These are phyloP conservation scores for Suillus cothurnatus DNA, from an alignment of 768 basidiomycete species.

Conservation along the genomic window DNA sequence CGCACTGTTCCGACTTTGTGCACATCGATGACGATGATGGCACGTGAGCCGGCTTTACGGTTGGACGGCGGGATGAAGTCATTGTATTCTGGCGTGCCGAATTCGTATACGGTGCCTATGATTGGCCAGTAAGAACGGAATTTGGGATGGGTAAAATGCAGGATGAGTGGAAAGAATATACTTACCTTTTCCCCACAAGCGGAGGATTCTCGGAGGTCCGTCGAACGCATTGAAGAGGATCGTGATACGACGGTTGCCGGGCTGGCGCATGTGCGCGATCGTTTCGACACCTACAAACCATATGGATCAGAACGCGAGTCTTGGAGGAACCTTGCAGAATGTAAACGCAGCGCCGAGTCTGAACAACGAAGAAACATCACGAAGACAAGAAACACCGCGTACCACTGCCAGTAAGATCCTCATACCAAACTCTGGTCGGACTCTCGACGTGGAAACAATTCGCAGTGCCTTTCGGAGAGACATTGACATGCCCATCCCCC, in stretches of 20 bases:
- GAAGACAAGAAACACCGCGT: slow-evolving; percentile 19
- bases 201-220: slow-evolving; percentile 58
- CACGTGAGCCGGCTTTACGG: slow-evolving; percentile 59
- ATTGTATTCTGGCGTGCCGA: slow-evolving; percentile 64
- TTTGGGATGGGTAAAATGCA: neutral
- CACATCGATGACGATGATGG: slow-evolving; percentile 62
- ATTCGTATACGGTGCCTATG: slow-evolving; percentile 60
- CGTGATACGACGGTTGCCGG: slow-evolving; percentile 58
- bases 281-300: slow-evolving; percentile 51
- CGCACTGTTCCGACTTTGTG: slow-evolving; percentile 56
- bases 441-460: slow-evolving; percentile 63
- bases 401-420: slow-evolving; percentile 75
- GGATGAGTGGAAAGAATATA: neutral
- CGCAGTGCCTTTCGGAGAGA: slow-evolving; percentile 65
- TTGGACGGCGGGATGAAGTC: slow-evolving; percentile 45
- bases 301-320: neutral
- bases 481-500: slow-evolving; percentile 60
- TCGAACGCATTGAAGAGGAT: slow-evolving; percentile 64
- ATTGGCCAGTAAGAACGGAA: neutral
- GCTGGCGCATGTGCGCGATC: slow-evolving; percentile 59
- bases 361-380: neutral
- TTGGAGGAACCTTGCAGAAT: neutral
- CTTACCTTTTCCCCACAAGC: slow-evolving; percentile 61
- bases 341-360: neutral
- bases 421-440: slow-evolving; percentile 65